A percentile compares a stretch with the other conserved stretches of the same genome.
Evolutionary conservation across 1,284 basidiomycete genomes (phyloP).

Genomic region (Ceratobasidium sp.): DNA sequence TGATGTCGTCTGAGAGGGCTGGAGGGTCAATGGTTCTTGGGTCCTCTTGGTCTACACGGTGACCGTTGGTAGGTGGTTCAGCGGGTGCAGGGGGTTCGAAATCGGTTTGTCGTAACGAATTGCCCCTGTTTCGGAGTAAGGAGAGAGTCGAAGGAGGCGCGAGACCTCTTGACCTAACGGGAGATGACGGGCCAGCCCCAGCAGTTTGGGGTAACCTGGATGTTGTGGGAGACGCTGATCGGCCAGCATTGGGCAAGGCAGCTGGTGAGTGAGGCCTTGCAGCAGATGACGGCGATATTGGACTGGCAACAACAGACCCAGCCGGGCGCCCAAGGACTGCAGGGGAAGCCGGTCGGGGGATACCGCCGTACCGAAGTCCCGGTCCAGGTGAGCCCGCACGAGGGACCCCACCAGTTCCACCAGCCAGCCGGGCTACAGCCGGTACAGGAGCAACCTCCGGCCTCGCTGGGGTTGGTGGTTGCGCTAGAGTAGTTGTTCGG

Average conservation of each 20-base stretch:
- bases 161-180: constrained; percentile 53
- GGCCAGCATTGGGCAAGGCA: constrained; percentile 11
- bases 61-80: constrained; percentile 40
- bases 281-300: constrained; percentile 64
- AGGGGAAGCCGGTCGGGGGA: constrained; percentile 41
- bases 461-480: constrained; percentile 39
- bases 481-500: constrained; percentile 69
- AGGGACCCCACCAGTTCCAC: constrained; percentile 54
- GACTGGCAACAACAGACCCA: constrained; percentile 57
- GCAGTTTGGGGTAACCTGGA: constrained; percentile 21
- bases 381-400: constrained; percentile 65
- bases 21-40: background rate
- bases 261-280: constrained; percentile 26
- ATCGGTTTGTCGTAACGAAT: constrained; percentile 43
- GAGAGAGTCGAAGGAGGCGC: constrained; percentile 27
- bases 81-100: constrained; percentile 44
- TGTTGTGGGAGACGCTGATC: constrained; percentile 9
- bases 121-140: constrained; percentile 1
- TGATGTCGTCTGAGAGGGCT: constrained; percentile 63
- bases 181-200: constrained; percentile 59
- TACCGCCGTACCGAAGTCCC: constrained; percentile 45
- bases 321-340: constrained; percentile 39
- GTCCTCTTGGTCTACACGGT: background rate
- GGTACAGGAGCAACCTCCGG: constrained; percentile 37
- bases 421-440: constrained; percentile 60